These are phyloP conservation scores for Croton setiger DNA, from an alignment of 441 rosid species.

Conservation along the genomic window DNA sequence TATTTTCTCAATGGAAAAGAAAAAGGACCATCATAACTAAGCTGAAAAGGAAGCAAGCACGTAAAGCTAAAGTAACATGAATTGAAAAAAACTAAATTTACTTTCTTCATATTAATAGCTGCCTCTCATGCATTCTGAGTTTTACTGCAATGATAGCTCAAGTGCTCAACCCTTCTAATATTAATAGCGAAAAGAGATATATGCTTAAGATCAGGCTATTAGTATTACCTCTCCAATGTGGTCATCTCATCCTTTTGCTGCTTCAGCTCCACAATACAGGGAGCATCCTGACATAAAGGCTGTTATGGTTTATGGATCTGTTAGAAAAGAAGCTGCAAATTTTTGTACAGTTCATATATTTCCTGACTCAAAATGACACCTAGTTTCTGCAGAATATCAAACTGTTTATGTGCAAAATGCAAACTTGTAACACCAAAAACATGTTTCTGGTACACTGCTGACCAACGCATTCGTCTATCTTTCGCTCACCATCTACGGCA, in stretches of 20 bases:
- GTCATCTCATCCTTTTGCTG: background rate
- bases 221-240: slow-evolving; percentile 1
- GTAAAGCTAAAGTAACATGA: background rate
- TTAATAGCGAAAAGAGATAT: background rate
- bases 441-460: background rate
- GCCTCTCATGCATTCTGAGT: background rate
- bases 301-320: background rate
- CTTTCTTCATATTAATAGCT: background rate
- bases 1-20: background rate
- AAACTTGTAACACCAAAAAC: background rate
- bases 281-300: background rate
- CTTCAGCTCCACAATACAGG: background rate
- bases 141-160: background rate
- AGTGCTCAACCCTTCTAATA: background rate
- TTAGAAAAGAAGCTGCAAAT: background rate
- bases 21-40: background rate
- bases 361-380: background rate
- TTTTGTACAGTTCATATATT: background rate
- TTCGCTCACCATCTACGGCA: no score
- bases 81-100: background rate
- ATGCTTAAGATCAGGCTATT: background rate
- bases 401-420: background rate
- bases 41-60: background rate
- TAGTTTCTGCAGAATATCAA: background rate
- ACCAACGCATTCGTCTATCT: no score